Conservation (phyloP, 2,329 filamentous ascomycete species). For the Penicillium sp. region DNA sequence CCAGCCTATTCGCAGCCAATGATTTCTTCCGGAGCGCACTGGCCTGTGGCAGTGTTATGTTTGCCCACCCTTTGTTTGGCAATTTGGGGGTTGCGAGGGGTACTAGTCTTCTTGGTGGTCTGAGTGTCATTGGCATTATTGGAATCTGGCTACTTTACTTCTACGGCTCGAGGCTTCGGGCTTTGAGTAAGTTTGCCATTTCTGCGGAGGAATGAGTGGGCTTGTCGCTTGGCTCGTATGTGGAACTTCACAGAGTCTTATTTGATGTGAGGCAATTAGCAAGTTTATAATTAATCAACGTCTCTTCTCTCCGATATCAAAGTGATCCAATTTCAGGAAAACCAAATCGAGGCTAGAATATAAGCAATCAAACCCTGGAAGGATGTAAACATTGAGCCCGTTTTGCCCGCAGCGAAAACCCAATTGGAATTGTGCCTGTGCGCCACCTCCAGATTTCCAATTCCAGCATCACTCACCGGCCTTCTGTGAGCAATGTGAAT, state of each 20-base stretch:
- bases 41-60: slow-evolving; percentile 30
- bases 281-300: neutral
- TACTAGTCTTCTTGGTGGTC: slow-evolving; percentile 37
- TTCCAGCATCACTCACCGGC: neutral
- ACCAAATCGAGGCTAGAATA: neutral
- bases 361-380: neutral
- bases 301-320: neutral
- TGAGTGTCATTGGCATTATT: slow-evolving; percentile 36
- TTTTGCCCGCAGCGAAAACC: neutral
- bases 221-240: neutral
- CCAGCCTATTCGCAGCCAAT: slow-evolving; percentile 39
- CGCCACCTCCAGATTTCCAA: neutral
- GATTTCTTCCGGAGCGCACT: slow-evolving; percentile 32
- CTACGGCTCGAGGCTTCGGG: slow-evolving; percentile 31
- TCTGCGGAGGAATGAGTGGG: slow-evolving; percentile 2
- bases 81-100: slow-evolving; percentile 36
- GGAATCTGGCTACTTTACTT: slow-evolving; percentile 36
- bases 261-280: neutral
- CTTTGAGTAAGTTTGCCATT: slow-evolving; percentile 33
- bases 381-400: neutral
- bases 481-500: slow-evolving; percentile 2
- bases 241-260: neutral
- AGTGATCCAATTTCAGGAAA: neutral
- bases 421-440: neutral
- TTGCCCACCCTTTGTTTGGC: slow-evolving; percentile 33